Base-by-base conservation (phyloP, 768 basidiomycete genomes). In the Leccinum broughii region DNA sequence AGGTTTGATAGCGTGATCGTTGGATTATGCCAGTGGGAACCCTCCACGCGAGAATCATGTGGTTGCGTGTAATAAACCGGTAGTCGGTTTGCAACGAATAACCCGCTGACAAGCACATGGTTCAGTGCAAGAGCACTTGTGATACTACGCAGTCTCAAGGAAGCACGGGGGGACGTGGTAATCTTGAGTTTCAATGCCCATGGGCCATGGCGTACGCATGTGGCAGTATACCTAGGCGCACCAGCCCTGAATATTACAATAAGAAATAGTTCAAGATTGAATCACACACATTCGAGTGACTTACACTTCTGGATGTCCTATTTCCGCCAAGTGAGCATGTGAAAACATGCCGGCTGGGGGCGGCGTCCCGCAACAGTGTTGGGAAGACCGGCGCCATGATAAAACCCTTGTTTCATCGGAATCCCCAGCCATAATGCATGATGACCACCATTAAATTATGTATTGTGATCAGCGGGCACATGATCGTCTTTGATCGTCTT, bases 391-490 rank as follows among this genome's bases (percentile, higher is more conserved):
- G 58, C 13, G 22, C 44, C 26, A 17, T 20, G 44, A 59, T 62
- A 58, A 69, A 69, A 67, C 52, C 32, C 28, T 56, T n/a, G 58
- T 67, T 70, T 67, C 68, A 65, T 54, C 52, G 3, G 35, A 54
- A 26, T 24, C 55, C 28, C 50, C 22, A 30, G 37, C n/a, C 32
- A 14, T 9, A 52, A 51, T 13, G 8, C 39, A 41, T 17, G 39
- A 41, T 17, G 34, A 2, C 41, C 9, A 44, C 41, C 41, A 44
- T 44, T 35, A 35, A 2, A n/a, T n/a, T 41, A n/a, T 44, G n/a
- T n/a, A n/a, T 44, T 44, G n/a, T n/a, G n/a, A n/a, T 44, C 41
- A n/a, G 41, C 41, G 13, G 41, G n/a, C 9, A 9, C n/a, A 44
- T n/a, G 41, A n/a, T 37, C 37, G 15, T 15, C 34, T 13, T 20